Conservation (phyloP, 768 basidiomycete species). For the Russula brevipes region DNA sequence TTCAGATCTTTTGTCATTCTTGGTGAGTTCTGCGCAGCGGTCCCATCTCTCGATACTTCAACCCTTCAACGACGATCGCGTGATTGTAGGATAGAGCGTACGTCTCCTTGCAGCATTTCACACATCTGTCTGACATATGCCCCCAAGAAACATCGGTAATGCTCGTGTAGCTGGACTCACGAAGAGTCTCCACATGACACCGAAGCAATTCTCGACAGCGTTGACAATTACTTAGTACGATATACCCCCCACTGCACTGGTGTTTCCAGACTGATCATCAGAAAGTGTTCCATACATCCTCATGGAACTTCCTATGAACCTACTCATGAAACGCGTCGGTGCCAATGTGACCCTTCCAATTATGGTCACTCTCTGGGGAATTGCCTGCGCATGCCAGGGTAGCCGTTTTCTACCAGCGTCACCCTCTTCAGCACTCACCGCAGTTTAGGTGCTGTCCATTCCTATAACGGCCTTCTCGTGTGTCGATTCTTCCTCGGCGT, state of each 20-base stretch:
- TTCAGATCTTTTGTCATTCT: slow-evolving; percentile 22
- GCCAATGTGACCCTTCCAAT: slow-evolving; percentile 58
- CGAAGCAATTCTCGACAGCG: slow-evolving; percentile 28
- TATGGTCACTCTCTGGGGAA: slow-evolving; percentile 63
- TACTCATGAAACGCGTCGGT: slow-evolving; percentile 39
- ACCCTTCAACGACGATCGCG: too few species aligned
- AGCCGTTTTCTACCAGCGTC: not conserved
- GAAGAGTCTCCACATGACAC: slow-evolving; percentile 30
- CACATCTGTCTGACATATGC: not conserved
- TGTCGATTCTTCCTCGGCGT: slow-evolving; percentile 49
- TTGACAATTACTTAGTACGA: slow-evolving; percentile 23
- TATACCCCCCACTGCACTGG: not conserved
- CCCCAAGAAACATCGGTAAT: slow-evolving; percentile 29
- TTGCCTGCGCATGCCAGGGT: slow-evolving; percentile 61
- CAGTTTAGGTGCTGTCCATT: slow-evolving; percentile 40
- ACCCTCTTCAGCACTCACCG: not conserved
- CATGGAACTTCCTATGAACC: slow-evolving; percentile 29
- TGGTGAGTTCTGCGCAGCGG: slow-evolving; percentile 9
- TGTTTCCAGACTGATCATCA: slow-evolving; percentile 21
- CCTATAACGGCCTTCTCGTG: slow-evolving; percentile 48
- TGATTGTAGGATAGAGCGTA: slow-evolving; percentile 21
- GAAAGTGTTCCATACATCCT: slow-evolving; percentile 29
- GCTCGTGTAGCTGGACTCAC: slow-evolving; percentile 34
- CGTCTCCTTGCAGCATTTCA: not conserved
- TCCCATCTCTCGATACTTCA: not conserved